Percentiles rank a stretch among this genome's conserved stretches.
Conservation (phyloP, 2,329 filamentous ascomycete species). For the Cladosporium sp. region DNA sequence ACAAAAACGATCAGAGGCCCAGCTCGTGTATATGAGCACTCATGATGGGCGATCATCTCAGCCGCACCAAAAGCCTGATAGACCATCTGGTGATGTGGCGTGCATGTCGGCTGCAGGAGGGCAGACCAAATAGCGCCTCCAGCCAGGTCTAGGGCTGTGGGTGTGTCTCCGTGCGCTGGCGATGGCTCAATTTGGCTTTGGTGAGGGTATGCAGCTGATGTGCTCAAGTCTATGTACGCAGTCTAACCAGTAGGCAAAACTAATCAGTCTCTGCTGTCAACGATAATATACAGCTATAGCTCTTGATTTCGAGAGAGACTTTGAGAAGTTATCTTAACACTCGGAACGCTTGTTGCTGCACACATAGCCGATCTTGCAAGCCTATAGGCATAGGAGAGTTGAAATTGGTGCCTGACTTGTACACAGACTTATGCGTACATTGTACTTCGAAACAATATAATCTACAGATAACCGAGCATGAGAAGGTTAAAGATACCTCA, state of each 20-base stretch:
- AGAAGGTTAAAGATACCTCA: neutral
- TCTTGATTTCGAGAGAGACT: neutral
- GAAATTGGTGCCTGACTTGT: neutral
- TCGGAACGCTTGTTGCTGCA: neutral
- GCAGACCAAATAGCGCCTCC: neutral
- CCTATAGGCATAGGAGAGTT: neutral
- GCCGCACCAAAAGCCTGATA: slow-evolving; percentile 1
- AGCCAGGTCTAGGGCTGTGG: neutral
- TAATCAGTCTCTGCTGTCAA: neutral
- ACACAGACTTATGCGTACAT: neutral
- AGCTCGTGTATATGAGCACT: neutral
- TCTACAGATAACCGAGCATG: neutral
- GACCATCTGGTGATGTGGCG: slow-evolving; percentile 9
- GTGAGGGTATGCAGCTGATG: neutral
- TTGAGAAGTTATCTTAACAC: neutral
- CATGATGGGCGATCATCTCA: neutral
- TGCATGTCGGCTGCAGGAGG: slow-evolving; percentile 1
- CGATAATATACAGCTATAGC: no score
- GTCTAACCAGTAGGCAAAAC: neutral
- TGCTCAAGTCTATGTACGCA: neutral
- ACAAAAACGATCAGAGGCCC: neutral
- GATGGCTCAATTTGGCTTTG: neutral
- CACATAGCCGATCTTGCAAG: neutral
- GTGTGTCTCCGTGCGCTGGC: neutral
- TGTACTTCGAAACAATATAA: neutral